These are phyloP conservation scores for Trifolium fragiferum DNA, from an alignment of 306 rosid species.

Conservation along the genomic window DNA sequence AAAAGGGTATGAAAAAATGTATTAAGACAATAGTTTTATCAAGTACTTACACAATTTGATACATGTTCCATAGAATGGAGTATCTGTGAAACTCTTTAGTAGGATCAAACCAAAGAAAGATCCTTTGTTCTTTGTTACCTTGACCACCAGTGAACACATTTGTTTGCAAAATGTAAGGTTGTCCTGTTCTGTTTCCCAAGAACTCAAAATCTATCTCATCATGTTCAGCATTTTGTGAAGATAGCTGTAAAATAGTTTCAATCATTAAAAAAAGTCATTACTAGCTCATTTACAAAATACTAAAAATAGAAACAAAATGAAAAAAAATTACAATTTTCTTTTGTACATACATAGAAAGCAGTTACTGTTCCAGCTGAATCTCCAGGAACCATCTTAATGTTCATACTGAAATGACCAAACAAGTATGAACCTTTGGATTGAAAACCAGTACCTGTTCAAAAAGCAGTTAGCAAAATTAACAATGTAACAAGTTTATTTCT, in stretches of 20 bases:
- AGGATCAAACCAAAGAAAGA: conserved; percentile 95
- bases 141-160: conserved; percentile 95
- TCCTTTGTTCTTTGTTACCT: conserved; percentile 90
- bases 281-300: background rate
- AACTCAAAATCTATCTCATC: conserved; percentile 97
- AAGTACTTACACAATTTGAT: conserved; percentile 69
- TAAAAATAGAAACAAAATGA: background rate
- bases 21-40: background rate
- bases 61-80: conserved; percentile 80
- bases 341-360: conserved; percentile 70
- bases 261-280: background rate
- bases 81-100: conserved; percentile 73
- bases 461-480: background rate
- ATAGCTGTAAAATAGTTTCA: conserved; percentile 57
- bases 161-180: conserved; percentile 86
- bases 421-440: conserved; percentile 84
- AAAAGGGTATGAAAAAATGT: background rate
- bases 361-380: conserved; percentile 93
- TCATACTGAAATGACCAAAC: conserved; percentile 90
- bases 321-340: background rate
- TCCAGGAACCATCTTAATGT: conserved; percentile 71
- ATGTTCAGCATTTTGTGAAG: conserved; percentile 83
- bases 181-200: conserved; percentile 95
- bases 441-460: conserved; percentile 74
- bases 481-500: background rate